These are phyloP conservation scores for Staphylotrichum longicolle DNA, from an alignment of 495 filamentous ascomycete species.

Conservation along the genomic window DNA sequence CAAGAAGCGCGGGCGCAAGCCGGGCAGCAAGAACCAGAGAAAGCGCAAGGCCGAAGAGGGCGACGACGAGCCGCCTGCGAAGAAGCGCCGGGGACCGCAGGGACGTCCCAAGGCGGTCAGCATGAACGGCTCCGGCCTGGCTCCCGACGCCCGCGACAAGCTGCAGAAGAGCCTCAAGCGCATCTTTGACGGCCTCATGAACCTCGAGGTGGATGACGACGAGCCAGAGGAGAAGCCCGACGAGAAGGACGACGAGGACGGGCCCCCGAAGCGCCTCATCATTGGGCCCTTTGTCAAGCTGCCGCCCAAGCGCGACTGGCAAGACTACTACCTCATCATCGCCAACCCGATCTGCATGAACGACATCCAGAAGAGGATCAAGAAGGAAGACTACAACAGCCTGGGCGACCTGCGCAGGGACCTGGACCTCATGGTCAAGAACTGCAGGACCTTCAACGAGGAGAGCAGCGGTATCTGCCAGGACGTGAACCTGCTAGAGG, in stretches of 20 bases:
- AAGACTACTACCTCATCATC: conserved; percentile 93
- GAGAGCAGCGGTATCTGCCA: conserved; percentile 85
- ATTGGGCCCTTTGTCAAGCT: conserved; percentile 94
- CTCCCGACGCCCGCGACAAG: conserved; percentile 53
- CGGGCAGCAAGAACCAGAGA: conserved; percentile 58
- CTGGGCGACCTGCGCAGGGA: conserved; percentile 78
- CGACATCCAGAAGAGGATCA: conserved; percentile 87
- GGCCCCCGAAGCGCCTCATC: conserved; percentile 62
- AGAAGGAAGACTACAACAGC: conserved; percentile 83
- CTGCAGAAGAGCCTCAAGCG: conserved; percentile 73
- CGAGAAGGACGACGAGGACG: conserved; percentile 38
- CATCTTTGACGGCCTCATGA: conserved; percentile 75
- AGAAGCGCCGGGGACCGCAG: conserved; percentile 66
- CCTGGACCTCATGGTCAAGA: conserved; percentile 77
- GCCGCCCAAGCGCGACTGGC: conserved; percentile 80
- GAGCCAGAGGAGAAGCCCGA: conserved; percentile 36
- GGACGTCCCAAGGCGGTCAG: conserved; percentile 59
- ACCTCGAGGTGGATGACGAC: conserved; percentile 69
- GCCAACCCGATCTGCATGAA: conserved; percentile 90
- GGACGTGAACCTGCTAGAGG: conserved; percentile 92
- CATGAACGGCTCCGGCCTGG: conserved; percentile 29
- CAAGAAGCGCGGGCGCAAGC: conserved; percentile 77
- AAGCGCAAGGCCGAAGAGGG: conserved; percentile 89
- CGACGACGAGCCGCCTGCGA: conserved; percentile 73
- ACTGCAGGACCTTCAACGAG: conserved; percentile 94